Evolutionary conservation across 352 stramenopile species (phyloP).

Genomic region (Poterioochromonas sp.): DNA sequence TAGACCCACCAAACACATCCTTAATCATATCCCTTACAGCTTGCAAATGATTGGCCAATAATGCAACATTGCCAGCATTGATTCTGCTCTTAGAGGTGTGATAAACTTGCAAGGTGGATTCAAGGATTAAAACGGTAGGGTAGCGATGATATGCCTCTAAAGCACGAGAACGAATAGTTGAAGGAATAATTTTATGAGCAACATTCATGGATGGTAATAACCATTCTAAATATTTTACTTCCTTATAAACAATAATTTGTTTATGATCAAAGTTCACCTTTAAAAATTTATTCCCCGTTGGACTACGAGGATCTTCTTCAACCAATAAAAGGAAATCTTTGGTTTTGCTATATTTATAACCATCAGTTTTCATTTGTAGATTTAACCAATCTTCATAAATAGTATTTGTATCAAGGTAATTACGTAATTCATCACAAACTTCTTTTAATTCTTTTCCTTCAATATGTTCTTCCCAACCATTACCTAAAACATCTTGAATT

Average conservation of each 20-base stretch:
- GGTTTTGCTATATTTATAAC: not conserved
- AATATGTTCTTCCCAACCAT: conserved; percentile 90
- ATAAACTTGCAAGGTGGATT: conserved; percentile 90
- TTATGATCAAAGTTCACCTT: conserved; percentile 88
- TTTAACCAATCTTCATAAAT: conserved; percentile 32
- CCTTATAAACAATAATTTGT: conserved; percentile 94
- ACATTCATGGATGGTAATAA: conserved; percentile 70
- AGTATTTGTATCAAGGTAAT: conserved; percentile 60
- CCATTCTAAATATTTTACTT: conserved; percentile 95
- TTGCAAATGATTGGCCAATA: conserved; percentile 54
- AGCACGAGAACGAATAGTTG: conserved; percentile 85
- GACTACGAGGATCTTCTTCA: not conserved
- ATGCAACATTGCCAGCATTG: conserved; percentile 49
- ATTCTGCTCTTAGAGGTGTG: conserved; percentile 56
- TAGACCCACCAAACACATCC: conserved; percentile 34
- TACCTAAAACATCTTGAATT: conserved; percentile 89
- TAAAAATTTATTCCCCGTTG: not conserved
- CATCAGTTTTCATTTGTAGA: not conserved
- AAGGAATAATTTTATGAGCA: conserved; percentile 66
- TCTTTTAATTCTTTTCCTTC: conserved; percentile 92
- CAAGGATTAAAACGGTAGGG: conserved; percentile 89
- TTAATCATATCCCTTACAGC: conserved; percentile 49
- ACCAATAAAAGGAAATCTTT: conserved; percentile 29
- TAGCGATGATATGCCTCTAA: conserved; percentile 94
- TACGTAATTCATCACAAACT: conserved; percentile 64